Conservation (phyloP, 495 filamentous ascomycete species). For the Lasiosphaeris hirsuta region DNA sequence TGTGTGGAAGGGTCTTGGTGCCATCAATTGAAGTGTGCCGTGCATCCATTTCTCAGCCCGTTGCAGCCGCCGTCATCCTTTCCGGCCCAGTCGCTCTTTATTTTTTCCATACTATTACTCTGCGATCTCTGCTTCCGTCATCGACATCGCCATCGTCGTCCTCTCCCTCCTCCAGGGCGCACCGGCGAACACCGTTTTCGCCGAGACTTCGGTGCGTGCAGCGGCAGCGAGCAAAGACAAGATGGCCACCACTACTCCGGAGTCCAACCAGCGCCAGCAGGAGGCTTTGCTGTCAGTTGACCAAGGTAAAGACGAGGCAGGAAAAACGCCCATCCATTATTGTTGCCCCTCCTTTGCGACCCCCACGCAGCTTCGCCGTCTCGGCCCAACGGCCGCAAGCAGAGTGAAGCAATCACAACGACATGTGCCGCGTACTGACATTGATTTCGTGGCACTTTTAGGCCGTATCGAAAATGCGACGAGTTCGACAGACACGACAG, state of each 20-base stretch:
- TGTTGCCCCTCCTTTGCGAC: slow-evolving; percentile 22
- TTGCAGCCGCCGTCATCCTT: slow-evolving; percentile 9
- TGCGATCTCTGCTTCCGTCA: slow-evolving; percentile 8
- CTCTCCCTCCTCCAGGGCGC: slow-evolving; percentile 1
- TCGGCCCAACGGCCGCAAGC: not conserved
- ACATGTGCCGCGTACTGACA: slow-evolving; percentile 8
- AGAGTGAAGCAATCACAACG: slow-evolving; percentile 11
- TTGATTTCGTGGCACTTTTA: not conserved
- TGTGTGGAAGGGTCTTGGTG: too few relatives aligned
- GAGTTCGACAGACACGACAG: slow-evolving; percentile 5
- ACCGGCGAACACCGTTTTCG: not conserved
- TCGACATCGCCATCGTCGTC: slow-evolving; percentile 1
- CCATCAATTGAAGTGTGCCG: too few relatives aligned
- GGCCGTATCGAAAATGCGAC: not conserved
- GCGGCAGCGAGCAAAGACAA: not conserved
- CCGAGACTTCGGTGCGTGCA: not conserved
- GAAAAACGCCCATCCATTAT: not conserved
- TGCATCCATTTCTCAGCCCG: not conserved
- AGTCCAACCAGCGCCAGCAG: slow-evolving; percentile 18
- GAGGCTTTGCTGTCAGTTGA: slow-evolving; percentile 5
- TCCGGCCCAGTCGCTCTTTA: too few relatives aligned
- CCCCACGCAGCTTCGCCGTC: slow-evolving; percentile 18
- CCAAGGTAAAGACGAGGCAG: slow-evolving; percentile 15
- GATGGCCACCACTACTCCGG: slow-evolving; percentile 20
- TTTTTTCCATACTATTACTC: not conserved